Evolutionary conservation across 345 rosid genomes (phyloP).

Genomic region (Pistacia integerrima): DNA sequence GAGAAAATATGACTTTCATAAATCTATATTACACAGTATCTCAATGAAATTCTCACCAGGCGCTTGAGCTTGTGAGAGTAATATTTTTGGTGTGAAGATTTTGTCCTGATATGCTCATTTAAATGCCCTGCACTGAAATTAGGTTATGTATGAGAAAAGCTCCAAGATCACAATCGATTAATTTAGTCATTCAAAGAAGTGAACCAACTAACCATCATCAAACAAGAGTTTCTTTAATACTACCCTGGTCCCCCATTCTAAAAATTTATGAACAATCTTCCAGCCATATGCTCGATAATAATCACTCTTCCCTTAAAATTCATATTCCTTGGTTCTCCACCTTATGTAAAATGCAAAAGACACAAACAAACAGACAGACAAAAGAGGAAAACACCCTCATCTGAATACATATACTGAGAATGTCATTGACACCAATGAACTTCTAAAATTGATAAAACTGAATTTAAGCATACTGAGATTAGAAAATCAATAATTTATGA

Average conservation of each 20-base stretch:
- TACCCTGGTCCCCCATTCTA: no score
- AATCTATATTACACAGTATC: not conserved
- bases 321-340: no score
- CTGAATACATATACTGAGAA: no score
- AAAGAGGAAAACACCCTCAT: no score
- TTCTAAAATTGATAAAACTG: not conserved
- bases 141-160: constrained; percentile 14
- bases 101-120: constrained; percentile 53
- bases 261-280: no score
- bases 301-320: no score
- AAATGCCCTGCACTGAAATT: constrained; percentile 71
- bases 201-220: no score
- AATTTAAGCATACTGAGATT: not conserved
- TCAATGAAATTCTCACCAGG: constrained; percentile 40
- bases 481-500: not conserved
- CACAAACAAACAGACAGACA: no score
- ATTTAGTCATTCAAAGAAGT: not conserved
- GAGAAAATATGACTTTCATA: not conserved
- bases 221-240: no score
- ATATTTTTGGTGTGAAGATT: constrained; percentile 52
- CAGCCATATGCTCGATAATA: no score
- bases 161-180: not conserved
- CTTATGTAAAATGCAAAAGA: no score
- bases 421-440: not conserved
- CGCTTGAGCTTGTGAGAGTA: constrained; percentile 76